Percentiles rank a stretch among this genome's conserved stretches.
phyloP scores from a whole-genome alignment of 2,329 filamentous ascomycete species.

The Ustulina deusta region DNA sequence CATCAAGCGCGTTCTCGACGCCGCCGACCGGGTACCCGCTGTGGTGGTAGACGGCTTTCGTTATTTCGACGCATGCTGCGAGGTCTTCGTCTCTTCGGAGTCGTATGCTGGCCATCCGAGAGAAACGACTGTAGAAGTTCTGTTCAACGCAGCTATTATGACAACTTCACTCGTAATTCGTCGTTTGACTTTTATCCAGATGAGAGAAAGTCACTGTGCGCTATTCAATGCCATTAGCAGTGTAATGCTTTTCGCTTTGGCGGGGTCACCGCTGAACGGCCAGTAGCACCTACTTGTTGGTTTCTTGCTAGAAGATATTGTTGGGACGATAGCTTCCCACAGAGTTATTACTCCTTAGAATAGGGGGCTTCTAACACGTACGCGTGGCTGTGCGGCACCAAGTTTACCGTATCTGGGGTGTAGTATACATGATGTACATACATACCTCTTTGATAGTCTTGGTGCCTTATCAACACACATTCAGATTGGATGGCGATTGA shows the following conservation, averaged over 20 bases:
- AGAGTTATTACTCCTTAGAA: too few species aligned
- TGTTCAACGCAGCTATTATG: background rate
- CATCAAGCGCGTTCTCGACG: slow-evolving; percentile 30
- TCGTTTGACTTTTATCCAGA: background rate
- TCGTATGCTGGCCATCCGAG: slow-evolving; percentile 39
- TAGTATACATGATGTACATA: too few species aligned
- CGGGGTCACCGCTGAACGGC: background rate
- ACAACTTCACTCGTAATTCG: background rate
- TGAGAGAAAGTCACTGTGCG: background rate
- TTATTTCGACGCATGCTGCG: slow-evolving; percentile 34
- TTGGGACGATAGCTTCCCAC: too few species aligned
- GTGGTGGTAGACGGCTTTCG: slow-evolving; percentile 37
- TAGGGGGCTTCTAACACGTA: too few species aligned
- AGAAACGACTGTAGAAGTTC: background rate
- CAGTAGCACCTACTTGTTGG: too few species aligned
- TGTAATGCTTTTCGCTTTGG: background rate
- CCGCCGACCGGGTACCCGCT: slow-evolving; percentile 43
- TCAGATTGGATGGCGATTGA: too few species aligned
- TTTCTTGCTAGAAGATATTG: too few species aligned
- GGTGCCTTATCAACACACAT: too few species aligned
- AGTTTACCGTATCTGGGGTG: too few species aligned
- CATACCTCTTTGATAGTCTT: too few species aligned
- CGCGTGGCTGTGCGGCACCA: too few species aligned
- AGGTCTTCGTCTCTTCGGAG: slow-evolving; percentile 35
- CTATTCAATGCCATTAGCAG: background rate